Evolutionary conservation across 1,284 basidiomycete genomes (phyloP).

Genomic region (Exobasidium cylindrosporum): DNA sequence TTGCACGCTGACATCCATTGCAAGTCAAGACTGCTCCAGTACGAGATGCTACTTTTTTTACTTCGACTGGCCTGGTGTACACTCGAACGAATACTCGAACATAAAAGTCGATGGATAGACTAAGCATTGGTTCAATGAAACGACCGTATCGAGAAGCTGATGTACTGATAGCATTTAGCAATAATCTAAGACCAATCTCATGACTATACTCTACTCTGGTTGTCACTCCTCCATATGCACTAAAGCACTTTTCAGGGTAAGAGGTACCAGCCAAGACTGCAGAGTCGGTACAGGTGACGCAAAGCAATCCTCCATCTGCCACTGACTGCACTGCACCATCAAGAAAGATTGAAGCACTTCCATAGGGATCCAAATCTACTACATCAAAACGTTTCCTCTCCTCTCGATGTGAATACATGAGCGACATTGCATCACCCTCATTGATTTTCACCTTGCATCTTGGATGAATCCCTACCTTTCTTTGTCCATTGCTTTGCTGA

Average conservation of each 20-base stretch:
- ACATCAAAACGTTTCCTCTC: conserved; percentile 78
- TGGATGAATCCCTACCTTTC: conserved; percentile 31
- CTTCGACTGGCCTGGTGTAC: conserved; percentile 72
- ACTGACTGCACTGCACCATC: conserved; percentile 93
- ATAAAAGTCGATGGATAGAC: conserved; percentile 96
- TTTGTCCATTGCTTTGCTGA: not conserved
- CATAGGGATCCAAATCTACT: conserved; percentile 95
- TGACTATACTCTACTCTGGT: conserved; percentile 90
- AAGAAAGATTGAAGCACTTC: conserved; percentile 92
- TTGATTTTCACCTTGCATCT: conserved; percentile 50
- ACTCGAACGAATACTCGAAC: conserved; percentile 86
- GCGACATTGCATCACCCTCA: conserved; percentile 58
- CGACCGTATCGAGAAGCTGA: conserved; percentile 88
- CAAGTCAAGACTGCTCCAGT: conserved; percentile 49
- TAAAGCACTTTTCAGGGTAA: conserved; percentile 73
- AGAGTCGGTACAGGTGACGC: conserved; percentile 94
- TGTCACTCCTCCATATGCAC: conserved; percentile 80
- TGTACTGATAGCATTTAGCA: conserved; percentile 78
- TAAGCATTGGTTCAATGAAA: conserved; percentile 84
- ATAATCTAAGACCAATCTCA: conserved; percentile 64
- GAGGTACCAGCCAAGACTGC: conserved; percentile 89
- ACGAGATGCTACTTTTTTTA: conserved; percentile 67
- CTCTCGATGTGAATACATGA: conserved; percentile 86
- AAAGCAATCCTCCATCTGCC: conserved; percentile 76
- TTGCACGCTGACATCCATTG: conserved; percentile 39